These are phyloP conservation scores for Rhynchosporium agropyri DNA, from an alignment of 2,329 filamentous ascomycete genomes.

Conservation along the genomic window DNA sequence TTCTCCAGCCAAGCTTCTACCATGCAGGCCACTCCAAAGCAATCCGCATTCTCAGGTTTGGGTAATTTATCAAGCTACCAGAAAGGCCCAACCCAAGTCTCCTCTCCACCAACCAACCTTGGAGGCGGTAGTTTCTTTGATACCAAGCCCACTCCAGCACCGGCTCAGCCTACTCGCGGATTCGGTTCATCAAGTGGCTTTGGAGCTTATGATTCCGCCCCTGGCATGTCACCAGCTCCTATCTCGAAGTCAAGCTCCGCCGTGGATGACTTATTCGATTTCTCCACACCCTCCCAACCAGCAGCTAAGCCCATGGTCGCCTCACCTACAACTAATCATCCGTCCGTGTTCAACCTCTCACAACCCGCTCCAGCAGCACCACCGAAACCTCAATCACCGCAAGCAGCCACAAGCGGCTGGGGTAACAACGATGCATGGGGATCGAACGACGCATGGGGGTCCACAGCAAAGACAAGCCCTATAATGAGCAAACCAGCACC, in stretches of 20 bases:
- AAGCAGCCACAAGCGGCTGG: slow-evolving; percentile 44
- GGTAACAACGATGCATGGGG: slow-evolving; percentile 68
- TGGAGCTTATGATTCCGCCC: slow-evolving; percentile 56
- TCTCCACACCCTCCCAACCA: slow-evolving; percentile 57
- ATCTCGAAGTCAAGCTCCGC: slow-evolving; percentile 50
- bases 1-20: slow-evolving; percentile 56
- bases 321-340: slow-evolving; percentile 45
- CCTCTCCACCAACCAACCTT: slow-evolving; percentile 49
- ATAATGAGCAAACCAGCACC: slow-evolving; percentile 51
- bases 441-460: slow-evolving; percentile 77
- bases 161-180: slow-evolving; percentile 51
- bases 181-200: slow-evolving; percentile 63
- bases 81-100: slow-evolving; percentile 47
- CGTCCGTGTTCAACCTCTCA: slow-evolving; percentile 81
- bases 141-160: slow-evolving; percentile 56
- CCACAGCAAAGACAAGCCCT: slow-evolving; percentile 55
- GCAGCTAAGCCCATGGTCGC: slow-evolving; percentile 44
- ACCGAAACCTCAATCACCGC: slow-evolving; percentile 47
- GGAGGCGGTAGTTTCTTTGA: slow-evolving; percentile 83
- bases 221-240: slow-evolving; percentile 48
- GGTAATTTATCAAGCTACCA: slow-evolving; percentile 47
- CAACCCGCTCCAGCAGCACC: slow-evolving; percentile 48
- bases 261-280: slow-evolving; percentile 81
- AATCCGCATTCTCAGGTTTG: slow-evolving; percentile 54
- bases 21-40: slow-evolving; percentile 45